phyloP scores from a whole-genome alignment of 345 rosid genomes.

The Firmiana major region DNA sequence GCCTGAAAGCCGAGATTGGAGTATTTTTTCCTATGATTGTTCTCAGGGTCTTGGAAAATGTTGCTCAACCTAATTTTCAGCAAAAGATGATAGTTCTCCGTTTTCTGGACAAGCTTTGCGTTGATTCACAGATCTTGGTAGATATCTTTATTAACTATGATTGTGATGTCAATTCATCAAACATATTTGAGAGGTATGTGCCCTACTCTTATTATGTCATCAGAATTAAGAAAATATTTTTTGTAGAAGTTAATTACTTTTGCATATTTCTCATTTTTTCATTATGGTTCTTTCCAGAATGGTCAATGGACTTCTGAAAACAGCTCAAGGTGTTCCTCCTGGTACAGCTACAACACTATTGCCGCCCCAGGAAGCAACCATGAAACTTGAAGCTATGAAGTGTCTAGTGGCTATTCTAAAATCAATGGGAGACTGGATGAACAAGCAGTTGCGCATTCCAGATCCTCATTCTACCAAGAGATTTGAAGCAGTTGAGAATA shows the following conservation, averaged over 20 bases:
- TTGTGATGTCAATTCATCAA: constrained; percentile 99
- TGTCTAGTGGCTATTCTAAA: constrained; percentile 88
- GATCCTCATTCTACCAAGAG: constrained; percentile 70
- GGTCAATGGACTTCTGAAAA: constrained; percentile 99
- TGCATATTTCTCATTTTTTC: constrained; percentile 5
- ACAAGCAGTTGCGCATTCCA: constrained; percentile 90
- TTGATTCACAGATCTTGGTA: constrained; percentile 95
- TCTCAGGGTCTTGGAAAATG: constrained; percentile 91
- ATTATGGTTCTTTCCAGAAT: constrained; percentile 50
- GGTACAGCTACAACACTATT: constrained; percentile 70
- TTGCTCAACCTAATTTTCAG: constrained; percentile 96
- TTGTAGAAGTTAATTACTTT: not conserved
- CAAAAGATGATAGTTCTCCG: constrained; percentile 99
- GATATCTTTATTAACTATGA: constrained; percentile 98
- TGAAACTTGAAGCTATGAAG: constrained; percentile 98
- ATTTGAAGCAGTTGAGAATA: constrained; percentile 59
- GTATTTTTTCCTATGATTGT: constrained; percentile 99
- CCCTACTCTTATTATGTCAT: not conserved
- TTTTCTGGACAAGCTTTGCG: constrained; percentile 89
- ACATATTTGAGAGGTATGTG: constrained; percentile 95
- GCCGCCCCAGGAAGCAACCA: constrained; percentile 88
- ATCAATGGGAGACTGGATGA: constrained; percentile 99
- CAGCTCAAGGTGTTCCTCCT: constrained; percentile 97
- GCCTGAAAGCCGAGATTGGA: constrained; percentile 99
- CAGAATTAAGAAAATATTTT: not conserved